Base-by-base conservation (phyloP, 257 asterid species). In the Linderniella brevidens region DNA sequence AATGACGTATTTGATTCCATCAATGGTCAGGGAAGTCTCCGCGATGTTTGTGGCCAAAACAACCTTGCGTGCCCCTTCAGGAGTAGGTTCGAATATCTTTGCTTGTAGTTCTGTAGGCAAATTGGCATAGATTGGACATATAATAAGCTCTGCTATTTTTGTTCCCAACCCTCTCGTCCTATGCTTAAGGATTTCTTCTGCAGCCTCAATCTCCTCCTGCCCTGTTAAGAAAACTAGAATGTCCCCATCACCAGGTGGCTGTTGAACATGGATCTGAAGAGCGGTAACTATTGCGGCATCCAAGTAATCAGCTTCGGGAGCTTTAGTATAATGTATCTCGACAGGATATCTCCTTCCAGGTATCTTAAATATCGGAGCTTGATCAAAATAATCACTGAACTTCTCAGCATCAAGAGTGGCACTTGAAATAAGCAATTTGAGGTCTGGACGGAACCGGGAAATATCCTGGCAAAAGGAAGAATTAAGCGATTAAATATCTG, bases 261-360 rank as follows among this genome's bases (percentile, higher is more conserved):
- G 93, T 8, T 81, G 79, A 48, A 76, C 86, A 53, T 86, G 96
- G 55, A 82, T 86, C 56, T 86, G 96, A 41, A 86, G 86, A 58
- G 93, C 90, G 4, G 93, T 79, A 35, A 86, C 93, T 36, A 87
- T 66, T 19, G 97, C 86, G 36, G 97, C 95, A 42, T 87, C 95
- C 64, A 87, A 59, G 62, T 87, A 87, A 82, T 87, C 97, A 25
- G 97, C 97, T 73, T 87, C 97, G 3, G 97, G 97, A 55, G 93
- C 93, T 59, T 76, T 87, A 0, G 97, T 87, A 50, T 78, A 83
- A 62, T 83, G 82, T 62, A 87, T 80, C 40, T 83, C 95, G 58
- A 83, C 93, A 12, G 95, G 97, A 69, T 60, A 83, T 59, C 97
- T 74, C 67, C 97, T 72, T 58, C 97, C 97, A 18, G 95, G 97